Percentiles rank a stretch among this genome's conserved stretches.
Conservation (phyloP, 75 land plant species). For the Sequoia sempervirens region DNA sequence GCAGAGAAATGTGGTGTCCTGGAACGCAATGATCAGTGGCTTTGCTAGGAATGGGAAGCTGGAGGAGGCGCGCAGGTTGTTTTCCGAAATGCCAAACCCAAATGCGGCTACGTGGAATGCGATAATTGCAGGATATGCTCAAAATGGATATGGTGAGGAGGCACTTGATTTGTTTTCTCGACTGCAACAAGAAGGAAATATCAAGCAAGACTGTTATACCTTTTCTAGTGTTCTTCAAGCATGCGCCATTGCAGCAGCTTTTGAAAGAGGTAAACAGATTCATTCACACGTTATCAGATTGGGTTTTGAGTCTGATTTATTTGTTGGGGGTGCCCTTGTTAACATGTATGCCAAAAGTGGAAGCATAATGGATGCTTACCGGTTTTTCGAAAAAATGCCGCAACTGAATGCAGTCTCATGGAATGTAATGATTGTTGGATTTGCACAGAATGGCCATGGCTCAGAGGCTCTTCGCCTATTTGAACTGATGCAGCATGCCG, state of each 20-base stretch:
- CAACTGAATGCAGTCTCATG: slow-evolving; percentile 7
- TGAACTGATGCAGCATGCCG: slow-evolving; percentile 3
- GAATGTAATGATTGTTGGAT: slow-evolving; percentile 14
- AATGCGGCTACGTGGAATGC: slow-evolving; percentile 64
- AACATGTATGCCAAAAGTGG: slow-evolving; percentile 19
- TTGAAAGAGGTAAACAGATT: slow-evolving; percentile 36
- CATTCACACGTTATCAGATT: slow-evolving; percentile 35
- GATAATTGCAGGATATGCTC: slow-evolving; percentile 56
- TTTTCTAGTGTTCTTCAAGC: slow-evolving; percentile 57
- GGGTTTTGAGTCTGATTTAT: slow-evolving; percentile 11
- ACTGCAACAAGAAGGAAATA: slow-evolving; percentile 30
- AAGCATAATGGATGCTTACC: slow-evolving; percentile 1
- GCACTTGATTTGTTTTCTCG: slow-evolving; percentile 26
- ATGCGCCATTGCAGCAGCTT: slow-evolving; percentile 27
- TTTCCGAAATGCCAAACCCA: slow-evolving; percentile 33
- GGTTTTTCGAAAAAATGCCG: slow-evolving; percentile 1
- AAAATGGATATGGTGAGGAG: slow-evolving; percentile 36
- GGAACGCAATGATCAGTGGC: slow-evolving; percentile 42
- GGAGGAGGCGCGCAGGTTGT: slow-evolving; percentile 39
- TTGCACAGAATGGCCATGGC: slow-evolving; percentile 10
- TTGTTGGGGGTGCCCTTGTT: slow-evolving; percentile 4
- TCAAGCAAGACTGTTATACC: slow-evolving; percentile 39
- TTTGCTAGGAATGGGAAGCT: slow-evolving; percentile 28
- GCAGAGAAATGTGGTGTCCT: slow-evolving; percentile 14
- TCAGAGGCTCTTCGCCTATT: slow-evolving; percentile 1